Evolutionary conservation across 2,329 filamentous ascomycete species (phyloP).

Genomic region (Fonsecaea pugnacius): DNA sequence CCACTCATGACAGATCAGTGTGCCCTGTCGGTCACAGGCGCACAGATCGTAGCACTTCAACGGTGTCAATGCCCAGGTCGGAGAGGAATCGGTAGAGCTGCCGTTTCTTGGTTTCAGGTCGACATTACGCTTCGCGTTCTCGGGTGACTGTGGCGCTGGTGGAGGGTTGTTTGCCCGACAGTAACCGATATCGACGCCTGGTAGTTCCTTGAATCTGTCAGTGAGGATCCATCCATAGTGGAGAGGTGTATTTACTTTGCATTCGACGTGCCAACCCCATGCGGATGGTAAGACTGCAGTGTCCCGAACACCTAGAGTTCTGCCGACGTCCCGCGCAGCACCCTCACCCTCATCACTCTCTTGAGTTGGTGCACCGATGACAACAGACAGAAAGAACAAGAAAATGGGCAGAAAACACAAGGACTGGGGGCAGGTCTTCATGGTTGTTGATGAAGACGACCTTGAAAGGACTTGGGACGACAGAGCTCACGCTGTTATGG

Average conservation of each 20-base stretch:
- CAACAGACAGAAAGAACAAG: background rate
- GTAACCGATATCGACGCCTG: slow-evolving; percentile 1
- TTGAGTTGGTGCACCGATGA: slow-evolving; percentile 10
- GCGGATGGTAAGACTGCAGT: slow-evolving; percentile 4
- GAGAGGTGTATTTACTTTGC: background rate
- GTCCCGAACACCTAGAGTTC: background rate
- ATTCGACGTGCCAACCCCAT: slow-evolving; percentile 8
- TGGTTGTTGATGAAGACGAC: background rate
- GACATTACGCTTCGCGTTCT: background rate
- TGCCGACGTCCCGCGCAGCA: background rate
- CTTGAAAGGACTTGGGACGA: background rate
- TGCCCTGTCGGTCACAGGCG: slow-evolving; percentile 1
- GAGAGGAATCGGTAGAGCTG: background rate
- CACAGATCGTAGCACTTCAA: slow-evolving; percentile 7
- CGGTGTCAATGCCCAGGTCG: background rate
- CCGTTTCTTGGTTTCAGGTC: background rate
- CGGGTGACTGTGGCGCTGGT: background rate
- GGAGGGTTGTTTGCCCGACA: background rate
- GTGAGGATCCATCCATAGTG: background rate
- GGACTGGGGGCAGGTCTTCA: background rate
- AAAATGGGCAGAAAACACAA: background rate
- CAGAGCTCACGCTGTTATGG: background rate
- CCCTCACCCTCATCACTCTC: background rate
- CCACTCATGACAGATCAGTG: slow-evolving; percentile 2
- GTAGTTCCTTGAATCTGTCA: background rate